Conservation (phyloP, 139 green algal species). For the Edaphochlamys debaryana region DNA sequence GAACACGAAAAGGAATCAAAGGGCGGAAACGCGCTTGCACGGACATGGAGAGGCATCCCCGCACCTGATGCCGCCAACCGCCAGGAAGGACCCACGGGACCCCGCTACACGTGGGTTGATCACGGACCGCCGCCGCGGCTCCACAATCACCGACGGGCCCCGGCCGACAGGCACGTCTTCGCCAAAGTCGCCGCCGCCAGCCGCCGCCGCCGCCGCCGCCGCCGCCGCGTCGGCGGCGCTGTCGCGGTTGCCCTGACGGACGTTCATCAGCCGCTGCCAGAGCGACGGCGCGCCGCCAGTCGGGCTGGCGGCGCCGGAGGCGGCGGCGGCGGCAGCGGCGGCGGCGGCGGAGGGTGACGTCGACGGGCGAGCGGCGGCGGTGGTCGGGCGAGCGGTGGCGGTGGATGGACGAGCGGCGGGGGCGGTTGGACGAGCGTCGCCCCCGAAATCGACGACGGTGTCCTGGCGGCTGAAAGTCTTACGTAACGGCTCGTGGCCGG, state of each 20-base stretch:
- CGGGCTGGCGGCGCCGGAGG: no score
- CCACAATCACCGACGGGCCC: not conserved
- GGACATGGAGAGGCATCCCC: no score
- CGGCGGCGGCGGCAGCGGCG: not conserved
- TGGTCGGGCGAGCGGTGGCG: no score
- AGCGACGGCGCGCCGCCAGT: not conserved
- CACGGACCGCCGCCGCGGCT: not conserved
- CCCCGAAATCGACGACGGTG: not conserved
- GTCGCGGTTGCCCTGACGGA: not conserved
- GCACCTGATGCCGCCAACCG: no score
- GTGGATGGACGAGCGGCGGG: no score
- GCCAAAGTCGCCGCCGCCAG: not conserved
- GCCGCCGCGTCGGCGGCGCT: not conserved
- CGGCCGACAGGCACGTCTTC: not conserved
- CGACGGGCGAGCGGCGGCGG: no score
- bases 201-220: not conserved
- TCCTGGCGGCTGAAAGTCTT: no score
- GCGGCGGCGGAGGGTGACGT: not conserved
- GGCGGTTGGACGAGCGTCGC: not conserved
- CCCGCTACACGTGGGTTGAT: not conserved
- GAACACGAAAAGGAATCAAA: no score
- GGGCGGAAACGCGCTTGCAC: no score
- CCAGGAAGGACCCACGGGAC: no score
- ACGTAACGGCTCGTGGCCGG: no score
- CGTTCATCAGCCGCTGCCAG: constrained; percentile 5